These are phyloP conservation scores for Penicillium rolfsii DNA, from an alignment of 2,329 filamentous ascomycete species.

Conservation along the genomic window DNA sequence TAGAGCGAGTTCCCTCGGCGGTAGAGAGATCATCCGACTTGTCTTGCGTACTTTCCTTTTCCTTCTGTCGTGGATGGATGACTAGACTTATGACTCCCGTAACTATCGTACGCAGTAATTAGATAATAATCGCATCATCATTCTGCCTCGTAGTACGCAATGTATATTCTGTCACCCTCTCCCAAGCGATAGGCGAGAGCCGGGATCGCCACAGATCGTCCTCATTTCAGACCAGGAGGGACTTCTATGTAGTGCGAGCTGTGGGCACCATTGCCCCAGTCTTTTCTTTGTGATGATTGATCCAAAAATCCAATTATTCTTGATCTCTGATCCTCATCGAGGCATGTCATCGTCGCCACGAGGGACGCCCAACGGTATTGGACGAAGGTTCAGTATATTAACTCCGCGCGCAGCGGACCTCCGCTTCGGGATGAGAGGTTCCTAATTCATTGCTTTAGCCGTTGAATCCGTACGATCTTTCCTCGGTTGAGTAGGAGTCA, in stretches of 20 bases:
- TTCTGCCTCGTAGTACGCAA: too few relatives aligned
- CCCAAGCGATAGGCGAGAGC: neutral
- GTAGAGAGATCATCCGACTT: neutral
- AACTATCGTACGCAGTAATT: too few relatives aligned
- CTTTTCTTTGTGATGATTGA: neutral
- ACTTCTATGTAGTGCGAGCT: slow-evolving; percentile 1
- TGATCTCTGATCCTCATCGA: neutral
- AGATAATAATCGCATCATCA: too few relatives aligned
- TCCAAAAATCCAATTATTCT: neutral
- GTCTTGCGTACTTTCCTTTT: neutral
- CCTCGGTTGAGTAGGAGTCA: neutral
- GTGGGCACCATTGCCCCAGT: slow-evolving; percentile 18
- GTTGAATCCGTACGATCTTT: neutral
- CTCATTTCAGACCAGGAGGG: slow-evolving; percentile 20
- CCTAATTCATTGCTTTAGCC: neutral
- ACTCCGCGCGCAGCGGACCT: slow-evolving; percentile 7
- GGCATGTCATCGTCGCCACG: neutral
- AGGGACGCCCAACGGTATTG: slow-evolving; percentile 15
- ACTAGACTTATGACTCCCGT: too few relatives aligned
- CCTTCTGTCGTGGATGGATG: too few relatives aligned
- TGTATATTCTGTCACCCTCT: neutral
- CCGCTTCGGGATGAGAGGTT: neutral
- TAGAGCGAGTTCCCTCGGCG: neutral
- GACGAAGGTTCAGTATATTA: neutral
- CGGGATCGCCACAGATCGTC: slow-evolving; percentile 24